Conservation (phyloP, 75 land plant species). For the Selaginella tamariscina region DNA sequence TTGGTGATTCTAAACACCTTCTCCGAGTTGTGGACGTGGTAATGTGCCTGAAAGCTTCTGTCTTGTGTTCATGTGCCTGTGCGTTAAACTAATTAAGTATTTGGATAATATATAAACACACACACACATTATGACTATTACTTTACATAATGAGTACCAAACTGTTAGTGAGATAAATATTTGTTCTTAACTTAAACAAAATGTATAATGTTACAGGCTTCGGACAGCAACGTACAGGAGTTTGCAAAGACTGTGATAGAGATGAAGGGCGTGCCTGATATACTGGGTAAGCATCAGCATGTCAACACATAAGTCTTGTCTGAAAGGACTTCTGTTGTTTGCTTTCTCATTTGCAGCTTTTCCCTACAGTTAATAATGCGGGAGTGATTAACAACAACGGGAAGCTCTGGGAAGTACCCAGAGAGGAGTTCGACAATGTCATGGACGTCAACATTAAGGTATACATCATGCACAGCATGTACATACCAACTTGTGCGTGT, state of each 20-base stretch:
- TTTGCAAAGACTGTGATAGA: conserved; percentile 48
- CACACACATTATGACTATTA: neutral
- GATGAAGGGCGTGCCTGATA: conserved; percentile 51
- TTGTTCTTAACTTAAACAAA: neutral
- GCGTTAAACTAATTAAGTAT: neutral
- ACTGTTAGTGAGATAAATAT: neutral
- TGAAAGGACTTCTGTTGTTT: neutral
- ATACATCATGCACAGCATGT: too few species aligned
- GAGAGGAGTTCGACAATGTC: conserved; percentile 66
- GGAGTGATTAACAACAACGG: conserved; percentile 69
- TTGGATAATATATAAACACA: neutral
- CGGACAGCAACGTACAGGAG: conserved; percentile 43
- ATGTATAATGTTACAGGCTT: conserved; percentile 33
- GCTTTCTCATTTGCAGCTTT: neutral
- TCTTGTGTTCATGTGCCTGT: conserved; percentile 2
- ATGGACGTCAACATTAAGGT: conserved; percentile 77
- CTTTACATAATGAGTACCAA: neutral
- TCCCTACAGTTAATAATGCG: conserved; percentile 72
- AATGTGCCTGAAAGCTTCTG: neutral
- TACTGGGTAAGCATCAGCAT: conserved; percentile 67
- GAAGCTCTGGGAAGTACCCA: conserved; percentile 67
- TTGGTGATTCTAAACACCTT: conserved; percentile 1
- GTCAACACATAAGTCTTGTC: neutral
- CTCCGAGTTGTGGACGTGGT: conserved; percentile 5
- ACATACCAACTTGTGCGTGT: too few species aligned